These are phyloP conservation scores for Coemansia sp. DNA, from an alignment of 192 early-diverging fungal species.

Conservation along the genomic window DNA sequence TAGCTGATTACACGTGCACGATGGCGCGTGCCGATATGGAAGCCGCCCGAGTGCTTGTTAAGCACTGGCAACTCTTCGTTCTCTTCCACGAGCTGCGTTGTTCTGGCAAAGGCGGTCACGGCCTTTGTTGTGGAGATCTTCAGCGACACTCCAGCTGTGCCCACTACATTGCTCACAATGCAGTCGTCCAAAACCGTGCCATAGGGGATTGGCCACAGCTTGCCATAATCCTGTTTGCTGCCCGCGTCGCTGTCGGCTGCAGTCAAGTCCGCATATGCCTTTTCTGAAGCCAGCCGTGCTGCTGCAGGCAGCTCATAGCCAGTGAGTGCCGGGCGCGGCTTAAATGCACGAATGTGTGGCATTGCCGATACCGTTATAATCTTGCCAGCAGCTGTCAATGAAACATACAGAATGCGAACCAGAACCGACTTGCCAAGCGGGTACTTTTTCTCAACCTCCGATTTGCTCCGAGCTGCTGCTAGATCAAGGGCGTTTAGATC, in stretches of 20 bases:
- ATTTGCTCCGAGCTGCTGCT: constrained; percentile 54
- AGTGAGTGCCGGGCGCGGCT: constrained; percentile 35
- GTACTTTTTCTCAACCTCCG: constrained; percentile 57
- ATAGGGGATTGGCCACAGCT: constrained; percentile 60
- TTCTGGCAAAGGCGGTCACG: constrained; percentile 34
- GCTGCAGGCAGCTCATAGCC: constrained; percentile 41
- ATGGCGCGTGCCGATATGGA: constrained; percentile 67
- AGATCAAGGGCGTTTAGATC: constrained; percentile 54
- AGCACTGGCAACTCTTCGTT: constrained; percentile 55
- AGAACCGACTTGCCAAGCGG: constrained; percentile 61
- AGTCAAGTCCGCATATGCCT: constrained; percentile 1
- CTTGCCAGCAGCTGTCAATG: constrained; percentile 62
- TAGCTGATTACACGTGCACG: constrained; percentile 76
- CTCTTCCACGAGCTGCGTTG: constrained; percentile 70
- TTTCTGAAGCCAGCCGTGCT: constrained; percentile 19
- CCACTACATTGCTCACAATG: constrained; percentile 61
- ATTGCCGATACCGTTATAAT: constrained; percentile 58
- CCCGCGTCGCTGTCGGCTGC: constrained; percentile 5
- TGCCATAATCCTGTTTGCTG: constrained; percentile 25
- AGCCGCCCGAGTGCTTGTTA: constrained; percentile 52
- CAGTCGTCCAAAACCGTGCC: constrained; percentile 70
- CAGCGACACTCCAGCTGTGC: constrained; percentile 63
- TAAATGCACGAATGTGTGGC: constrained; percentile 59
- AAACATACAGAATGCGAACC: constrained; percentile 74
- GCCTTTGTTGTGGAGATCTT: constrained; percentile 43